Evolutionary conservation across 257 asterid genomes (phyloP).

Genomic region (Forsythia suspensa): DNA sequence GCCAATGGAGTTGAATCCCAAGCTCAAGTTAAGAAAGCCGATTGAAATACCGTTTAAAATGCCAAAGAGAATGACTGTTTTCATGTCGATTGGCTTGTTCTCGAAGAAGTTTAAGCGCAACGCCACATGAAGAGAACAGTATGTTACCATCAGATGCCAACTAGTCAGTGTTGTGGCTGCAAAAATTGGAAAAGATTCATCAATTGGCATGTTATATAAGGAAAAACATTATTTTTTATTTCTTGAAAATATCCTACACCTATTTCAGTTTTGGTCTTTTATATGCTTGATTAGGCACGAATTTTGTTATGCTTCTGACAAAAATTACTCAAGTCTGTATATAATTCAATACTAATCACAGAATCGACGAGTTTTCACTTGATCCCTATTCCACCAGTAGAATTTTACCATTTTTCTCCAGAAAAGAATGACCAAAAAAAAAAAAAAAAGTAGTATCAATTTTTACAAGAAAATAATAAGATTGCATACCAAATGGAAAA

Average conservation of each 20-base stretch:
- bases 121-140: slow-evolving; percentile 82
- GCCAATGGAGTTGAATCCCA: slow-evolving; percentile 92
- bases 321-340: neutral
- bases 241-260: neutral
- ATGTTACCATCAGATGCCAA: slow-evolving; percentile 95
- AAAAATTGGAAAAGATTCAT: neutral
- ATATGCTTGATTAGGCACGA: neutral
- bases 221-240: neutral
- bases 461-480: neutral
- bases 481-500: slow-evolving; percentile 65
- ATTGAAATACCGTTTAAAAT: slow-evolving; percentile 81
- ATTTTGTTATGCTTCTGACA: neutral
- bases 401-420: too few species aligned
- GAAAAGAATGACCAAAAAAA: too few species aligned
- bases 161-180: slow-evolving; percentile 93
- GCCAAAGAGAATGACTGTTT: slow-evolving; percentile 67
- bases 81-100: slow-evolving; percentile 69
- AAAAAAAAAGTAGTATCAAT: too few species aligned
- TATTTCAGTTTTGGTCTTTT: neutral
- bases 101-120: slow-evolving; percentile 70
- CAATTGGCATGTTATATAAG: neutral
- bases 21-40: slow-evolving; percentile 85
- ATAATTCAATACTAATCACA: too few species aligned
- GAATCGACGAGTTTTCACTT: too few species aligned
- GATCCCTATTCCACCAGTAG: too few species aligned